Percentiles rank a stretch among this genome's conserved stretches.
Evolutionary conservation across 2,329 filamentous ascomycete genomes (phyloP).

Genomic region (Aphanocladium album): DNA sequence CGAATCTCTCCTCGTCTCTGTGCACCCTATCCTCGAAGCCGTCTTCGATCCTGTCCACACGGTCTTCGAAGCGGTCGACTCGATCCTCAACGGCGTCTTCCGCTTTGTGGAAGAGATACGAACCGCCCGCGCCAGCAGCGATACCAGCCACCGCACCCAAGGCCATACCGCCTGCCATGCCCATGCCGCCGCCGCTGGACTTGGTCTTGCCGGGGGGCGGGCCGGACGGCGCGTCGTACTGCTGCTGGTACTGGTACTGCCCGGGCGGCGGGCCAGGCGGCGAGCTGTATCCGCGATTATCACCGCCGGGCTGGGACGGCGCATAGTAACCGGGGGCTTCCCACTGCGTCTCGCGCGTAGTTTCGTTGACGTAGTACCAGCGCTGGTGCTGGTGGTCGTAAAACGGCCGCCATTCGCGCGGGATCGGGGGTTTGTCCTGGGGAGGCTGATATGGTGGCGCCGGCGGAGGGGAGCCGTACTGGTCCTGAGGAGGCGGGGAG

Average conservation of each 20-base stretch:
- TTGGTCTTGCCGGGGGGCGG: conserved; percentile 25
- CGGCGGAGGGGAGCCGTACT: conserved; percentile 7
- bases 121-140: conserved; percentile 51
- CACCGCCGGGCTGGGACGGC: conserved; percentile 18
- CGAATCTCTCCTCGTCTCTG: neutral
- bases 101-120: conserved; percentile 39
- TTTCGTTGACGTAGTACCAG: conserved; percentile 61
- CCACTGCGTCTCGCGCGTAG: conserved; percentile 60
- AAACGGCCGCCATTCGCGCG: conserved; percentile 57
- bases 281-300: conserved; percentile 21
- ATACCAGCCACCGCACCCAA: conserved; percentile 50
- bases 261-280: neutral
- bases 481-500: conserved; percentile 2
- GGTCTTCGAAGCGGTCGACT: neutral
- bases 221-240: neutral
- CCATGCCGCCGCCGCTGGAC: conserved; percentile 27
- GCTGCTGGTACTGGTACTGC: neutral
- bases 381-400: conserved; percentile 57
- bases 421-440: conserved; percentile 43
- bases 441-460: conserved; percentile 30
- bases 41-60: conserved; percentile 13
- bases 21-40: neutral
- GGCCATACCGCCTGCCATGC: conserved; percentile 48
- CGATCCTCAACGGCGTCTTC: conserved; percentile 3
- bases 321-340: conserved; percentile 44